Conservation (phyloP, 1,284 basidiomycete species). For the Athelia psychrophila region DNA sequence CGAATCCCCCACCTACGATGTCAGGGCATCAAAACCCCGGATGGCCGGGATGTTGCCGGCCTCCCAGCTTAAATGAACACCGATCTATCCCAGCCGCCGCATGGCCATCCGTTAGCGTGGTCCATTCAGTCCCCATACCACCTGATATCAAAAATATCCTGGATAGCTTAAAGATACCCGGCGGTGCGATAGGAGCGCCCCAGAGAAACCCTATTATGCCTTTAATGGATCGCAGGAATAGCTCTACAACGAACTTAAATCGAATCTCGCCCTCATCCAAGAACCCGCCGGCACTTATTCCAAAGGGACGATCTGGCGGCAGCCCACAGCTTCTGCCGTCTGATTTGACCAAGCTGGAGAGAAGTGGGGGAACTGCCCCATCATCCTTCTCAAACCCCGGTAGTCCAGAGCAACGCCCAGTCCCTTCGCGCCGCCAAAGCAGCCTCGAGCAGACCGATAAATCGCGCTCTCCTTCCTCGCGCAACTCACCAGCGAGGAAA, state of each 20-base stretch:
- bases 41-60: conserved; percentile 82
- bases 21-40: conserved; percentile 64
- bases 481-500: conserved; percentile 61
- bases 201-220: conserved; percentile 28
- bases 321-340: conserved; percentile 42
- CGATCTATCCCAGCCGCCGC: conserved; percentile 67
- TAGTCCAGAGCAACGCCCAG: conserved; percentile 38
- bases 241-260: conserved; percentile 34
- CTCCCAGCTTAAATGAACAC: conserved; percentile 57
- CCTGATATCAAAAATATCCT: conserved; percentile 63
- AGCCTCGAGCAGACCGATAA: conserved; percentile 36
- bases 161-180: conserved; percentile 41
- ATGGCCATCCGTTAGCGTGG: conserved; percentile 72
- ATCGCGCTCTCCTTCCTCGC: conserved; percentile 40
- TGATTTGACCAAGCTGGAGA: conserved; percentile 16
- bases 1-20: conserved; percentile 48
- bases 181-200: conserved; percentile 19
- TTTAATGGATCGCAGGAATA: conserved; percentile 47
- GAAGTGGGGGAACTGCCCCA: conserved; percentile 33
- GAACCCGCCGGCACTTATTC: conserved; percentile 29
- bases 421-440: conserved; percentile 35
- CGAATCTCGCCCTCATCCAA: conserved; percentile 20
- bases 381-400: conserved; percentile 39
- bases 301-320: conserved; percentile 39
- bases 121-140: conserved; percentile 69